Conservation (phyloP, 768 basidiomycete species). For the Lentinula boryana region DNA sequence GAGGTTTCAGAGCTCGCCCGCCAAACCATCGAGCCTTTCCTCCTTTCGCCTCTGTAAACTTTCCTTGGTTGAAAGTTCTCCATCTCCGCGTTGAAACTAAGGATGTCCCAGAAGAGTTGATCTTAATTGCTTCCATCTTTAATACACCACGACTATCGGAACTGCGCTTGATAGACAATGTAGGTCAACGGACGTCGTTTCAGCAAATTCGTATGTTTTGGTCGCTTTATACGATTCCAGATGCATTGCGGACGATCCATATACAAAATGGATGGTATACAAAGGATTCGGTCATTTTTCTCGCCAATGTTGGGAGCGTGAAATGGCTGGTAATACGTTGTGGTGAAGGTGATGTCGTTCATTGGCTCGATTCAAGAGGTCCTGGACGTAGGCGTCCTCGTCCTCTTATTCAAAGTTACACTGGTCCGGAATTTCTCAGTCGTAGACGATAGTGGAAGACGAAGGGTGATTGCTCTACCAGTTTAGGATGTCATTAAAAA, state of each 20-base stretch:
- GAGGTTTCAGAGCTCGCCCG: slow-evolving; percentile 14
- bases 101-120: slow-evolving; percentile 59
- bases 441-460: background rate
- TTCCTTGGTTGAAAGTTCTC: slow-evolving; percentile 43
- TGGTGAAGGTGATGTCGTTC: background rate
- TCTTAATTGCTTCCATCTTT: slow-evolving; percentile 44
- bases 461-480: background rate
- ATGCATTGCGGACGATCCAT: slow-evolving; percentile 29
- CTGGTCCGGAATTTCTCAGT: background rate
- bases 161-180: slow-evolving; percentile 42
- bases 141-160: slow-evolving; percentile 40
- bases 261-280: slow-evolving; percentile 46
- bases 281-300: slow-evolving; percentile 7
- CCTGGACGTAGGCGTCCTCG: background rate
- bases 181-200: slow-evolving; percentile 31
- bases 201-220: slow-evolving; percentile 42
- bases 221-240: slow-evolving; percentile 34
- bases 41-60: slow-evolving; percentile 24
- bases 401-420: background rate
- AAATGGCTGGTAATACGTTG: background rate
- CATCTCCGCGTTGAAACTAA: slow-evolving; percentile 44
- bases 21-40: slow-evolving; percentile 17
- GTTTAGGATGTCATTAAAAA: no score
- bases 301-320: background rate
- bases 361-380: background rate